Conservation (phyloP, 805 yeast species). For the Scheffersomyces amazonensis region DNA sequence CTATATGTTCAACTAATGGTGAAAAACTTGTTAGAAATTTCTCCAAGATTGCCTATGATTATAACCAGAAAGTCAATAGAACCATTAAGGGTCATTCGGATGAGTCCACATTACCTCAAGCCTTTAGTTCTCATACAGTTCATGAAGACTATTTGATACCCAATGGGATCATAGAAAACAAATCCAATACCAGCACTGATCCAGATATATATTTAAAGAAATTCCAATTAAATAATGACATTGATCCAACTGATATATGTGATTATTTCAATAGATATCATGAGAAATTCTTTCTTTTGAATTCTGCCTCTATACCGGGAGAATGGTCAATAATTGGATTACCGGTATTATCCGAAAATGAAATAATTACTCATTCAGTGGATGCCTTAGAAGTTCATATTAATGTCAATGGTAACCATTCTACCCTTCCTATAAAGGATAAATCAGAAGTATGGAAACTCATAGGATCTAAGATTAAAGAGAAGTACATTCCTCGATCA, state of each 20-base stretch:
- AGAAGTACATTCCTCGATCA: conserved; percentile 27
- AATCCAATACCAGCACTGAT: too few species aligned
- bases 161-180: conserved; percentile 8
- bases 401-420: conserved; percentile 8
- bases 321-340: conserved; percentile 84
- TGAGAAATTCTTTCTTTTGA: conserved; percentile 57
- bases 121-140: conserved; percentile 15
- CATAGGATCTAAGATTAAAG: conserved; percentile 48
- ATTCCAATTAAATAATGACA: conserved; percentile 8
- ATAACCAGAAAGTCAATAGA: conserved; percentile 17
- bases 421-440: conserved; percentile 18
- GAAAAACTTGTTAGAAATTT: conserved; percentile 58
- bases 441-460: conserved; percentile 40
- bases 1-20: conserved; percentile 79
- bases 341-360: conserved; percentile 44
- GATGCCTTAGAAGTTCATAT: conserved; percentile 21
- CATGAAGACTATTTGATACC: conserved; percentile 11
- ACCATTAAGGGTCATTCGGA: conserved; percentile 9
- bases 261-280: conserved; percentile 37
- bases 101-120: neutral
- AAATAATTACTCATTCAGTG: conserved; percentile 61
- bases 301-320: conserved; percentile 84
- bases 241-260: conserved; percentile 48
- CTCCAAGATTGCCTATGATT: conserved; percentile 43
- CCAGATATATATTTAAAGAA: conserved; percentile 11